These are phyloP conservation scores for Aphanomyces astaci DNA, from an alignment of 352 stramenopile genomes.

Conservation along the genomic window DNA sequence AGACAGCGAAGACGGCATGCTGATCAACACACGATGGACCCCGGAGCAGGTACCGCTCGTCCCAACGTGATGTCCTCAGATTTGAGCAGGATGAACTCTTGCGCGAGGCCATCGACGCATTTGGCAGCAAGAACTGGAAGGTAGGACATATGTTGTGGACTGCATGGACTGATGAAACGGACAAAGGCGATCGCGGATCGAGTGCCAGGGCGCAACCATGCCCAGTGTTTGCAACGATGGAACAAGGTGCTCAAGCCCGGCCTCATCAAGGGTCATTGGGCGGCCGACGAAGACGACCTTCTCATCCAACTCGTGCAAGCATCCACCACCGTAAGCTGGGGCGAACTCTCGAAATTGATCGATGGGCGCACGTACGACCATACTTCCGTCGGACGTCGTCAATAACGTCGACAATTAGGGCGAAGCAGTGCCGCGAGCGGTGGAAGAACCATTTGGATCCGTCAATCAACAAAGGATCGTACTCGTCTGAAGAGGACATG, in stretches of 20 bases:
- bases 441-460: constrained; percentile 96
- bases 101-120: constrained; percentile 59
- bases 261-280: constrained; percentile 86
- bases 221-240: constrained; percentile 56
- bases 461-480: constrained; percentile 79
- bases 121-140: constrained; percentile 82
- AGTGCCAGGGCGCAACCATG: constrained; percentile 43
- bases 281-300: constrained; percentile 65
- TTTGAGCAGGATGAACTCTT: constrained; percentile 56
- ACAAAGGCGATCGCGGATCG: constrained; percentile 30
- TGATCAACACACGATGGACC: constrained; percentile 56
- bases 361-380: constrained; percentile 54
- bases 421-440: constrained; percentile 94
- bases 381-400: background rate
- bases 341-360: constrained; percentile 62
- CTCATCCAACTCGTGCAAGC: constrained; percentile 34
- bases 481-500: constrained; percentile 89
- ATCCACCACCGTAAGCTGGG: constrained; percentile 46
- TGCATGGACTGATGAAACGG: background rate
- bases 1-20: constrained; percentile 42
- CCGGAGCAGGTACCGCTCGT: constrained; percentile 35
- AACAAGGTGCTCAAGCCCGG: constrained; percentile 81
- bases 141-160: constrained; percentile 27
- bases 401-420: constrained; percentile 40
- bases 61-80: background rate